Percentiles rank a stretch among this genome's conserved stretches.
Conservation (phyloP, 306 rosid genomes). For the Cyclanthera cordifolia region DNA sequence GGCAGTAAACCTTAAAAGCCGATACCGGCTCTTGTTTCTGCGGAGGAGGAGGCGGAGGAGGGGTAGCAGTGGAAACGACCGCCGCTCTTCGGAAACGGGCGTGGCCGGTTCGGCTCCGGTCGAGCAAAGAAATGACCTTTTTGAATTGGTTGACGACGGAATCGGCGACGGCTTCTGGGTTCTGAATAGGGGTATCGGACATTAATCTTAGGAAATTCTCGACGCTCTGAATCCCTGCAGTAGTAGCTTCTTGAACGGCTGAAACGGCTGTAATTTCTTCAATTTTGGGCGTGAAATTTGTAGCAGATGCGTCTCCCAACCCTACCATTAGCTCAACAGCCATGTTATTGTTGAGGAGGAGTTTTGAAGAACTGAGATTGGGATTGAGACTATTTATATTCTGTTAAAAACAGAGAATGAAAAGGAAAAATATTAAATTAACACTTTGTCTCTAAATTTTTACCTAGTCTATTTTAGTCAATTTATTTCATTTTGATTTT, state of each 20-base stretch:
- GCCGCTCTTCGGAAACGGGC: conserved; percentile 69
- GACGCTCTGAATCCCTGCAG: conserved; percentile 56
- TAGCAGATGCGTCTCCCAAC: conserved; percentile 12
- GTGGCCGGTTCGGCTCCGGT: conserved; percentile 46
- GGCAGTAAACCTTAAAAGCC: conserved; percentile 58
- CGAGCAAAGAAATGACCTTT: conserved; percentile 53
- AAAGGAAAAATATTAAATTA: no score
- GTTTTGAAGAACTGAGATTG: neutral
- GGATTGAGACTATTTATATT: neutral
- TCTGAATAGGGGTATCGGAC: conserved; percentile 19
- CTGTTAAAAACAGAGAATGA: no score
- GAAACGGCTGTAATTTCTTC: conserved; percentile 17
- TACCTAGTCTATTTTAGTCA: no score
- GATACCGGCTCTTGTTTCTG: conserved; percentile 26
- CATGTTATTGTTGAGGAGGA: conserved; percentile 12
- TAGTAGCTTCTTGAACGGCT: conserved; percentile 53
- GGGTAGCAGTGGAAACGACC: no score
- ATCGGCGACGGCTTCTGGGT: conserved; percentile 28
- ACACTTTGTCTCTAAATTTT: no score
- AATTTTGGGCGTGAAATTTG: conserved; percentile 14
- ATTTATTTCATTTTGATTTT: no score
- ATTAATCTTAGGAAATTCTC: conserved; percentile 49
- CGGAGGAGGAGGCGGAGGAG: no score
- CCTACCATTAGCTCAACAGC: conserved; percentile 37
- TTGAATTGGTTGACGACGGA: conserved; percentile 49